Base-by-base conservation (phyloP, 768 basidiomycete species). In the Chiua virens region DNA sequence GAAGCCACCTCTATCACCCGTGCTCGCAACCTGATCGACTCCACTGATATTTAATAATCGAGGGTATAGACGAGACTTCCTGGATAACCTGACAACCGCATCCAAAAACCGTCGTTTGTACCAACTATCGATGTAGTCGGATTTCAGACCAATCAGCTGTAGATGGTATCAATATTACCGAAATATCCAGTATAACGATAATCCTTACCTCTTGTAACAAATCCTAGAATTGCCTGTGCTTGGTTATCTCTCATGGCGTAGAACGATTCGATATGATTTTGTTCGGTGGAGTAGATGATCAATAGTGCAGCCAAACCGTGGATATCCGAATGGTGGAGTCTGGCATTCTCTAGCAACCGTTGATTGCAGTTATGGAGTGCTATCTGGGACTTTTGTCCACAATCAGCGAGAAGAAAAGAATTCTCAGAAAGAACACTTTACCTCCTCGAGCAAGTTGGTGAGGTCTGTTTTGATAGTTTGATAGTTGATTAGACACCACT, bases 31-130 rank as follows among this genome's bases (percentile, higher is more conserved):
- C 30, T 56, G 42, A 6, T 58, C 56, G 6, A 57, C 59, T 6
- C 54, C 57, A 2, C 32, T 46, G 39, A 69, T 62, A 21, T 53
- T 54, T 27, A 71, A 50, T n/a, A 57, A 56, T 49, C 13, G 54
- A 20, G 70, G 71, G 27, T 67, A 66, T 14, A 58, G 49, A 32
- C 61, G 54, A 11, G 70, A 62, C 51, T 61, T 60, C 35, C 62
- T 58, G 14, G 70, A 67, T 14, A 71, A 46, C 34, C 63, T 56
- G 14, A 69, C 54, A 13, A 69, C 57, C 18, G 62, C 57, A 22
- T 69, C 65, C 46, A 67, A 30, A 50, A 65, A 67, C 20, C 64
- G 52, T 18, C 58, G 65, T 44, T 54, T 60, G 50, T 67, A 67
- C 65, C 62, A 65, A 20, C 30, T 45, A 28, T 65, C 56, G 15